Conservation (phyloP, 306 rosid genomes). For the Oemleria cerasiformis region DNA sequence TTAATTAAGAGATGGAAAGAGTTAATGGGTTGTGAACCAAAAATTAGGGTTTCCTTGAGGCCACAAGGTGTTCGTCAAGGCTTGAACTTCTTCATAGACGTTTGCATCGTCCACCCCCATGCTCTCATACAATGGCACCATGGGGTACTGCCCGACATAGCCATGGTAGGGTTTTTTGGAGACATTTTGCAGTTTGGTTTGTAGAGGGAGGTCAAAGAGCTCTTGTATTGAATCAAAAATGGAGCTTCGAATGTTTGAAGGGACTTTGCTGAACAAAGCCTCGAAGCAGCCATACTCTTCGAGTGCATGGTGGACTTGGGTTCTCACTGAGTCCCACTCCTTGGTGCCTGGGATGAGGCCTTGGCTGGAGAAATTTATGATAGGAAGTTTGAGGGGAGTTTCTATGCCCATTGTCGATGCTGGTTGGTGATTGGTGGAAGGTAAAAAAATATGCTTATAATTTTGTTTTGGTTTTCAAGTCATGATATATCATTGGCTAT, state of each 20-base stretch:
- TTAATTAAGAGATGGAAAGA: not conserved
- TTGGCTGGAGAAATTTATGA: constrained; percentile 44
- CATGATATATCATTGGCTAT: not conserved
- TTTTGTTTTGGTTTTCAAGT: not conserved
- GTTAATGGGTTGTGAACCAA: constrained; percentile 32
- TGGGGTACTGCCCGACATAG: constrained; percentile 62
- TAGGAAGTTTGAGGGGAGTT: constrained; percentile 47
- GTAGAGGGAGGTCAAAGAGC: constrained; percentile 65
- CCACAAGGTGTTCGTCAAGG: constrained; percentile 40
- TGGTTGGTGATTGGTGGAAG: constrained; percentile 16
- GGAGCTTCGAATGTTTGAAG: constrained; percentile 35
- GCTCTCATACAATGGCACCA: constrained; percentile 59
- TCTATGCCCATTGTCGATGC: constrained; percentile 44
- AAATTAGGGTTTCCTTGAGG: constrained; percentile 58
- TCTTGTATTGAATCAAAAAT: constrained; percentile 37
- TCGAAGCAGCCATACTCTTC: constrained; percentile 71
- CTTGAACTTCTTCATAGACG: constrained; percentile 37
- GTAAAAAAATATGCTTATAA: constrained; percentile 9
- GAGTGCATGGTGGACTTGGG: constrained; percentile 52
- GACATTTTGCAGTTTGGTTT: constrained; percentile 53
- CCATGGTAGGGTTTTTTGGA: constrained; percentile 63
- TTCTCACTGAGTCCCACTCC: constrained; percentile 53
- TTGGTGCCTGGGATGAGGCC: constrained; percentile 22
- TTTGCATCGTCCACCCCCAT: constrained; percentile 57
- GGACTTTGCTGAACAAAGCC: constrained; percentile 47